Evolutionary conservation across 139 green algal genomes (phyloP).

Genomic region (Tetradesmus lagerheimii): DNA sequence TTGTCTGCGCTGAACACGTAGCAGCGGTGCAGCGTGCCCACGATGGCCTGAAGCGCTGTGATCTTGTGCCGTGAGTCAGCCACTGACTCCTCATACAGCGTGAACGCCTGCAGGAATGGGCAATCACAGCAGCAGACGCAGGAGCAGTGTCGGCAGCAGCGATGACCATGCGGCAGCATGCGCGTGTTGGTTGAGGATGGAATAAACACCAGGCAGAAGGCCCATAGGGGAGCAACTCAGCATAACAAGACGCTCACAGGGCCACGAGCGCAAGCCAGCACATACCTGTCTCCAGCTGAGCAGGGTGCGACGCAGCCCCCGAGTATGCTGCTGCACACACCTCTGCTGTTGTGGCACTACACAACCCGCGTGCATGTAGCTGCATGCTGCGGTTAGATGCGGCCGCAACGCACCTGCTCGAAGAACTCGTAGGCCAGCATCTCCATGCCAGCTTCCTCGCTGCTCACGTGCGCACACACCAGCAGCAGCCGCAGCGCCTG

Average conservation of each 20-base stretch:
- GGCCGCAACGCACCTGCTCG: slow-evolving; percentile 72
- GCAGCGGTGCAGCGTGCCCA: slow-evolving; percentile 87
- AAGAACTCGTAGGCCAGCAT: slow-evolving; percentile 95
- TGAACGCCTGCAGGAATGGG: slow-evolving; percentile 76
- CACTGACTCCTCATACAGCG: slow-evolving; percentile 94
- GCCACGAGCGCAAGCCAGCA: background rate
- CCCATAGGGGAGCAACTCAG: background rate
- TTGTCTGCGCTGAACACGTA: slow-evolving; percentile 83
- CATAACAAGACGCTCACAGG: background rate
- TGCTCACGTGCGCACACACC: slow-evolving; percentile 70
- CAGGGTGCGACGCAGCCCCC: too few species aligned
- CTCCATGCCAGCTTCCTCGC: slow-evolving; percentile 83
- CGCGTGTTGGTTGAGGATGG: background rate
- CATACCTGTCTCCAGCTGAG: background rate
- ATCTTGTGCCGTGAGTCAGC: slow-evolving; percentile 82
- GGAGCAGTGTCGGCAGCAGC: background rate
- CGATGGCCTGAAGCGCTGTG: slow-evolving; percentile 84
- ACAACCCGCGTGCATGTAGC: background rate
- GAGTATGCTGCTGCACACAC: too few species aligned
- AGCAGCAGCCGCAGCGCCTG: slow-evolving; percentile 88
- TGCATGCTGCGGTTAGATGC: background rate
- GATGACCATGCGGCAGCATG: background rate
- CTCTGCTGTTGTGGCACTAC: background rate
- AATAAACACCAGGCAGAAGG: background rate
- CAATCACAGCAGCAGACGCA: background rate